Conservation (phyloP, 2,329 filamentous ascomycete genomes). For the Polytolypa hystricis region DNA sequence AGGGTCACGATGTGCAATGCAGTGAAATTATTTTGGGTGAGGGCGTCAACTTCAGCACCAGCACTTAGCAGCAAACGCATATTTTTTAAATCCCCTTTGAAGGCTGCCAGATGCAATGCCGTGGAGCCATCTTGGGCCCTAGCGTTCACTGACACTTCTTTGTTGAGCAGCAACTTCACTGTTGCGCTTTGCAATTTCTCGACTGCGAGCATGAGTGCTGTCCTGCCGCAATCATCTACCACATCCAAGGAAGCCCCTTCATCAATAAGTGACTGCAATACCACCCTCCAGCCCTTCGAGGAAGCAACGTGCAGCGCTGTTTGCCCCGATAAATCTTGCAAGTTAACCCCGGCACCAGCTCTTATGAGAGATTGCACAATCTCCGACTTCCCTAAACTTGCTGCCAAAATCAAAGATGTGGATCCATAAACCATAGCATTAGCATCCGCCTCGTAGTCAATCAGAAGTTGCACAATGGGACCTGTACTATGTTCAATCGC, state of each 20-base stretch:
- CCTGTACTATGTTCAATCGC: conserved; percentile 27
- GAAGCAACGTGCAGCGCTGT: background rate
- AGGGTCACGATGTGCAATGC: conserved; percentile 31
- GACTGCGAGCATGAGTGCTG: background rate
- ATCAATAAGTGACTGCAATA: background rate
- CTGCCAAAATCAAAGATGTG: background rate
- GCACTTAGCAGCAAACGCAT: too few species aligned
- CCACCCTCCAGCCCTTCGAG: background rate
- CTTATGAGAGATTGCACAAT: background rate
- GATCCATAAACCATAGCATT: conserved; percentile 15
- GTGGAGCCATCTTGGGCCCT: too few species aligned
- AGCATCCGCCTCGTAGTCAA: conserved; percentile 23
- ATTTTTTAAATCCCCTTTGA: too few species aligned
- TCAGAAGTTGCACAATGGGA: conserved; percentile 21
- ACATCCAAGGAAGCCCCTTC: background rate
- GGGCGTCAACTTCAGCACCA: conserved; percentile 28
- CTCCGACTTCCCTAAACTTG: background rate
- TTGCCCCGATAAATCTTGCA: background rate
- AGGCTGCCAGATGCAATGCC: conserved; percentile 8
- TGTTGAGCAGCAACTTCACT: background rate
- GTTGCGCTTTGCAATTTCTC: background rate
- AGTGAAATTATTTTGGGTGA: conserved; percentile 25
- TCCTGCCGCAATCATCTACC: background rate
- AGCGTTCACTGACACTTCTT: background rate
- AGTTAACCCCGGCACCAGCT: background rate